Evolutionary conservation across 495 filamentous ascomycete genomes (phyloP).

Genomic region (Entonaema liquescens): DNA sequence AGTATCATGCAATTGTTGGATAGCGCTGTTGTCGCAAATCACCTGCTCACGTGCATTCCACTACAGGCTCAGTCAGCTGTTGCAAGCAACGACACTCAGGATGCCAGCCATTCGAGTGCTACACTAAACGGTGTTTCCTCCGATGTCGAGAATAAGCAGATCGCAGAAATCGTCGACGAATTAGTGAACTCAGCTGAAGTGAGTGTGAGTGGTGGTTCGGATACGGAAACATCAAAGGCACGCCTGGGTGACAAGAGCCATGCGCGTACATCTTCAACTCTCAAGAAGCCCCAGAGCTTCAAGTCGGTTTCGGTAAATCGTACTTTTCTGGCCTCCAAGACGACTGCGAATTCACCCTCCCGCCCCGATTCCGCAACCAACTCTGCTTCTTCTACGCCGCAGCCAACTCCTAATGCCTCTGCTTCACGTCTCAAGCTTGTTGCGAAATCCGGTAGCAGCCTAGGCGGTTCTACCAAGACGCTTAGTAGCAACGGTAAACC

Average conservation of each 20-base stretch:
- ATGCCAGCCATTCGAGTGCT: slow-evolving; percentile 54
- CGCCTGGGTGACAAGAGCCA: slow-evolving; percentile 66
- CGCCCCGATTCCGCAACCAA: slow-evolving; percentile 62
- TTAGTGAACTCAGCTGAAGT: slow-evolving; percentile 62
- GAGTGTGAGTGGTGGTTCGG: slow-evolving; percentile 71
- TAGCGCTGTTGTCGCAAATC: slow-evolving; percentile 21
- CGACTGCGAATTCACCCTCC: slow-evolving; percentile 49
- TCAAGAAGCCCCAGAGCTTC: slow-evolving; percentile 88
- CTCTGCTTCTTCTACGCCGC: slow-evolving; percentile 45
- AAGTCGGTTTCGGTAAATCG: slow-evolving; percentile 96
- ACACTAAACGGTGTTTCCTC: slow-evolving; percentile 57
- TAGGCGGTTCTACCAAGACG: slow-evolving; percentile 56
- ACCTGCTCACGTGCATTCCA: slow-evolving; percentile 26
- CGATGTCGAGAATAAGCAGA: slow-evolving; percentile 60
- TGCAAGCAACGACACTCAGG: slow-evolving; percentile 47
- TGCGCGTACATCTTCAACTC: slow-evolving; percentile 69
- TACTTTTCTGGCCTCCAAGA: slow-evolving; percentile 73
- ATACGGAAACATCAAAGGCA: slow-evolving; percentile 68
- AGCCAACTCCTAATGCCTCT: slow-evolving; percentile 48
- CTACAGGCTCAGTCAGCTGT: slow-evolving; percentile 40
- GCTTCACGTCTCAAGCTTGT: slow-evolving; percentile 61
- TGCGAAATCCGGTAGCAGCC: slow-evolving; percentile 61
- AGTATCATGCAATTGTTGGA: slow-evolving; percentile 4
- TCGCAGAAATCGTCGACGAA: slow-evolving; percentile 61
- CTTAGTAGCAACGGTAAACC: slow-evolving; percentile 63